These are phyloP conservation scores for Ustilago shanxiensis DNA, from an alignment of 1,284 basidiomycete genomes.

Conservation along the genomic window DNA sequence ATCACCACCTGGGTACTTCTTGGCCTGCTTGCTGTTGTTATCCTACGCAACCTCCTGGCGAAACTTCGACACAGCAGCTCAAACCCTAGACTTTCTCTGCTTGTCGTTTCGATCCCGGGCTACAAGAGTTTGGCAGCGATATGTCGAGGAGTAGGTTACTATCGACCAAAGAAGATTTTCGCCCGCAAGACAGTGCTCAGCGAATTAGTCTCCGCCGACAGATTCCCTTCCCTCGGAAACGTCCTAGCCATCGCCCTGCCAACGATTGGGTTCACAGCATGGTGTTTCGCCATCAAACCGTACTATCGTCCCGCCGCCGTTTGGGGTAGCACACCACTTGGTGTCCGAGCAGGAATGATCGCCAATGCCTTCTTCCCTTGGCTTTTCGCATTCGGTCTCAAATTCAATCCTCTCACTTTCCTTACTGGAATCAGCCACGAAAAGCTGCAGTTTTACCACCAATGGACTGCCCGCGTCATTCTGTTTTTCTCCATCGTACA, in stretches of 20 bases:
- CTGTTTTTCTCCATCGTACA: slow-evolving; percentile 64
- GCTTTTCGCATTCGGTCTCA: slow-evolving; percentile 54
- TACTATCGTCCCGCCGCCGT: slow-evolving; percentile 55
- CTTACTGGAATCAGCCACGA: slow-evolving; percentile 63
- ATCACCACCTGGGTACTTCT: slow-evolving; percentile 76
- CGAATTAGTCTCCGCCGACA: slow-evolving; percentile 31
- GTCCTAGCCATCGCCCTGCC: slow-evolving; percentile 28
- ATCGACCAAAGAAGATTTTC: slow-evolving; percentile 40
- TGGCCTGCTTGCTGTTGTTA: slow-evolving; percentile 26
- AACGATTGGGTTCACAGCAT: slow-evolving; percentile 33
- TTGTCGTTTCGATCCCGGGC: slow-evolving; percentile 25
- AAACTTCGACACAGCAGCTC: slow-evolving; percentile 19
- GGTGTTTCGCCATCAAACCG: slow-evolving; percentile 57
- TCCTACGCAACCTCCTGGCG: slow-evolving; percentile 29
- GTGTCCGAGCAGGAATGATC: slow-evolving; percentile 61
- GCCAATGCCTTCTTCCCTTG: slow-evolving; percentile 63
- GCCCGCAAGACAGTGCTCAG: slow-evolving; percentile 23
- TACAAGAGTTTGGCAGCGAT: slow-evolving; percentile 25
- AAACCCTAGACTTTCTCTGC: slow-evolving; percentile 5
- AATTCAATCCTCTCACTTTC: slow-evolving; percentile 65
- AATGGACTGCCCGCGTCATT: slow-evolving; percentile 60
- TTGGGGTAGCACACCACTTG: slow-evolving; percentile 59
- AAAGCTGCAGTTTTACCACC: slow-evolving; percentile 66
- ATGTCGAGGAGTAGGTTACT: slow-evolving; percentile 42
- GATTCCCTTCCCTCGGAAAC: slow-evolving; percentile 47